These are phyloP conservation scores for Conoideocrella luteorostrata DNA, from an alignment of 2,329 filamentous ascomycete genomes.

Conservation along the genomic window DNA sequence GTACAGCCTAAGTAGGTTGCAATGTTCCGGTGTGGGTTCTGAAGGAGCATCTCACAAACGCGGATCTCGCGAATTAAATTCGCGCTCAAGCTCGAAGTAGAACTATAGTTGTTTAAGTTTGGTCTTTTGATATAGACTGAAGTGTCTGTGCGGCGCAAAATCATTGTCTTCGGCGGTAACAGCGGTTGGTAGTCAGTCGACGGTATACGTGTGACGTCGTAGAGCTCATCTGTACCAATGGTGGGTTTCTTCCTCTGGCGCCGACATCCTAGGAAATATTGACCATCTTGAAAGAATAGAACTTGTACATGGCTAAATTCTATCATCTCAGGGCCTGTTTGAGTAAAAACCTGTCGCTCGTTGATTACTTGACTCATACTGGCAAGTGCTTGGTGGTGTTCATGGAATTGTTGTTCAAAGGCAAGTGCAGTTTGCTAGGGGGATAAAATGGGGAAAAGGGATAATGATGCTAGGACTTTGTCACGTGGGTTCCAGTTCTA, in stretches of 20 bases:
- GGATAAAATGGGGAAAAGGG: too few species aligned
- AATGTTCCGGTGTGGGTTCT: conserved; percentile 14
- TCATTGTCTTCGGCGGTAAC: background rate
- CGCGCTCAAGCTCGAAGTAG: background rate
- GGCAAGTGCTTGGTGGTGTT: too few species aligned
- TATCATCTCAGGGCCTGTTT: background rate
- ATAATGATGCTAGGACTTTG: too few species aligned
- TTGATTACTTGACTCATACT: background rate
- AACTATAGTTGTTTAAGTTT: background rate
- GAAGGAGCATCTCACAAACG: conserved; percentile 11
- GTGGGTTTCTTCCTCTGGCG: background rate
- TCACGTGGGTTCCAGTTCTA: too few species aligned
- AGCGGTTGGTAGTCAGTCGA: background rate
- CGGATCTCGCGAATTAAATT: conserved; percentile 9
- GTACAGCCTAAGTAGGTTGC: conserved; percentile 13
- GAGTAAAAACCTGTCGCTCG: background rate
- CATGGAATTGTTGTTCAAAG: too few species aligned
- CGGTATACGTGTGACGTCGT: background rate
- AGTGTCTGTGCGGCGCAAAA: background rate
- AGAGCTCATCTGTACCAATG: background rate
- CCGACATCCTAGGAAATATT: background rate
- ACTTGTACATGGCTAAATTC: background rate
- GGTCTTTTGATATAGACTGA: conserved; percentile 1
- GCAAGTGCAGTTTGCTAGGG: too few species aligned
- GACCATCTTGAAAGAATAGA: background rate